Evolutionary conservation across 305 asterid genomes (phyloP).

Genomic region (Fraxinus ornus): DNA sequence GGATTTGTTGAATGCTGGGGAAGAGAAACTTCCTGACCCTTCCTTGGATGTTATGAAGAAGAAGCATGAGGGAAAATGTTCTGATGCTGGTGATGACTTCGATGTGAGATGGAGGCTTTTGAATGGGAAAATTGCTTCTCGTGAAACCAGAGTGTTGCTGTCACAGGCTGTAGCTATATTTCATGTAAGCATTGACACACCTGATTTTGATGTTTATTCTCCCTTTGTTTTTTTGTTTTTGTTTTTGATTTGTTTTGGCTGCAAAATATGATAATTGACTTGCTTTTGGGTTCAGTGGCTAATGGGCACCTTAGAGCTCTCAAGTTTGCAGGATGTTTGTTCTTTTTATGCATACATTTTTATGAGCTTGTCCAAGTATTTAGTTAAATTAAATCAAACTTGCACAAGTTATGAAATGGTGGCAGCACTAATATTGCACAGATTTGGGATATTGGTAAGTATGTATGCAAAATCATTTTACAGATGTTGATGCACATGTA

Average conservation of each 20-base stretch:
- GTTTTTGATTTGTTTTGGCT: background rate
- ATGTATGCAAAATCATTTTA: background rate
- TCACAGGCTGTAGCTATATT: slow-evolving; percentile 93
- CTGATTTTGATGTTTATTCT: background rate
- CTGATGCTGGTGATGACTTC: slow-evolving; percentile 39
- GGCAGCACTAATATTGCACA: background rate
- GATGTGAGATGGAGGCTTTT: slow-evolving; percentile 92
- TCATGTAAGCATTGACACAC: slow-evolving; percentile 60
- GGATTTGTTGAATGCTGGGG: slow-evolving; percentile 64
- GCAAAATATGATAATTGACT: background rate
- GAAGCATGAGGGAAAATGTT: slow-evolving; percentile 41
- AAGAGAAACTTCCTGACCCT: slow-evolving; percentile 68
- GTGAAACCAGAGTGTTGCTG: slow-evolving; percentile 75
- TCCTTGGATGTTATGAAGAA: slow-evolving; percentile 58
- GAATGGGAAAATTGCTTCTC: slow-evolving; percentile 70
- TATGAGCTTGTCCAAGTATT: background rate
- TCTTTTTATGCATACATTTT: background rate
- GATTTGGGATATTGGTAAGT: background rate
- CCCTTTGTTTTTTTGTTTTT: too few relatives aligned
- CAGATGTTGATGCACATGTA: background rate
- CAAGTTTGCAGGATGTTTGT: slow-evolving; percentile 4
- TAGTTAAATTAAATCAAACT: background rate
- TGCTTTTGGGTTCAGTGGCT: background rate
- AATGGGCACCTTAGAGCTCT: background rate
- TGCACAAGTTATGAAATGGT: background rate